Base-by-base conservation (phyloP, 805 yeast genomes). In the Cyberlindnera suaveolens region DNA sequence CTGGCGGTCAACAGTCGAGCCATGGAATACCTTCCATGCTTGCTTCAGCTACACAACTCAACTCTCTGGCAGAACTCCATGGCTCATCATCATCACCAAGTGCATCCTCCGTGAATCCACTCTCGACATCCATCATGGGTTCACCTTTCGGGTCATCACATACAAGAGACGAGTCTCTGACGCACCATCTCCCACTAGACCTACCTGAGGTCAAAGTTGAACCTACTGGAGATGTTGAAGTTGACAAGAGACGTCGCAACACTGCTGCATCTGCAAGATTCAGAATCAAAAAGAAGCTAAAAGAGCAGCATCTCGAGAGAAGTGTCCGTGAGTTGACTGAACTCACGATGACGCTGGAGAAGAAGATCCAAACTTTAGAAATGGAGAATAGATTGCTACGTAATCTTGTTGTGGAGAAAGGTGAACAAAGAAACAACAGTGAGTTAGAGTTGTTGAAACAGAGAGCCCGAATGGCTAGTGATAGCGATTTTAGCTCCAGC, bases 231-330 rank as follows among this genome's bases (percentile, higher is more conserved):
- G 62, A 53, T 44, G 61, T 74, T 18, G 80, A 77, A 45, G 74
- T 72, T 36, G 93, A 85, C 57, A 91, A 87, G 65, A 75, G 96
- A 48, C 78, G 84, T 50, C 75, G 95, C 54, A 90, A 89, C 65
- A 89, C 96, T 0, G 96, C 93, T 1, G 98, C 99, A 1, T 80
- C 91, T 17, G 97, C 97, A 4, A 72, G 98, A 47, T 91, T 91
- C 71, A 75, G 99, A 50, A 77, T 88, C 60, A 88, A 87, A 74
- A 89, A 86, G 78, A 90, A 91, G 73, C 58, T 84, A 65, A 85
- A 87, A 62, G 97, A 91, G 66, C 93, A 85, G 65, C 91, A 90
- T 60, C 76, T 91, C 80, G 96, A 90, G 64, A 71, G 80, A 46
- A 78, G 74, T 45, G 74, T 90, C 16, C 76, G 77, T 53, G 90